phyloP scores from a whole-genome alignment of 2,329 filamentous ascomycete species.

The Didymosphaeria variabile region DNA sequence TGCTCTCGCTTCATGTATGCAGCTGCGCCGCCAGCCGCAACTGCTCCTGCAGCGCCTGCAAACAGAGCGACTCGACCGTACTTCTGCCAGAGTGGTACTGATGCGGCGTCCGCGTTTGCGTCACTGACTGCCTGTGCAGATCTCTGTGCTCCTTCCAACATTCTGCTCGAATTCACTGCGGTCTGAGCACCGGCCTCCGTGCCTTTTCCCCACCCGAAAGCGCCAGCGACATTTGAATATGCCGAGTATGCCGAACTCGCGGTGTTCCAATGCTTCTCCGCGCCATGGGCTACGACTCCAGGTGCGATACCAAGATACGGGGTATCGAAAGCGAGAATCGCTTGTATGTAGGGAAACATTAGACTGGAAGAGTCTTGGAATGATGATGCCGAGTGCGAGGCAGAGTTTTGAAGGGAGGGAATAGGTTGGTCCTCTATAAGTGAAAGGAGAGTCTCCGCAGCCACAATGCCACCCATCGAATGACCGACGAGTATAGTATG shows the following conservation, averaged over 20 bases:
- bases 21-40: conserved; percentile 83
- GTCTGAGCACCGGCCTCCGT: conserved; percentile 21
- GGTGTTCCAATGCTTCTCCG: conserved; percentile 84
- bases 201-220: conserved; percentile 68
- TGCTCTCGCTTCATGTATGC: conserved; percentile 87
- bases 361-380: conserved; percentile 64
- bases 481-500: conserved; percentile 85
- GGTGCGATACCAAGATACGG: conserved; percentile 86
- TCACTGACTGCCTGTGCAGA: conserved; percentile 51
- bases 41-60: conserved; percentile 81
- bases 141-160: conserved; percentile 37
- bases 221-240: conserved; percentile 68
- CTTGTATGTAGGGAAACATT: conserved; percentile 94
- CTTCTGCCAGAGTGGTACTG: conserved; percentile 69
- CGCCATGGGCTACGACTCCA: conserved; percentile 83
- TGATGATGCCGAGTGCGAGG: conserved; percentile 41
- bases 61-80: conserved; percentile 89
- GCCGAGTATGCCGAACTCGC: conserved; percentile 74
- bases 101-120: conserved; percentile 55
- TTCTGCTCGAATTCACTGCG: conserved; percentile 44
- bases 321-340: conserved; percentile 91
- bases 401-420: conserved; percentile 46
- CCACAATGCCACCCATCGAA: conserved; percentile 90
- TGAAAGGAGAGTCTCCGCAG: conserved; percentile 83
- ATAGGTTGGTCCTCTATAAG: conserved; percentile 67